Evolutionary conservation across 805 yeast genomes (phyloP).

Genomic region (Scheffersomyces lignosus): DNA sequence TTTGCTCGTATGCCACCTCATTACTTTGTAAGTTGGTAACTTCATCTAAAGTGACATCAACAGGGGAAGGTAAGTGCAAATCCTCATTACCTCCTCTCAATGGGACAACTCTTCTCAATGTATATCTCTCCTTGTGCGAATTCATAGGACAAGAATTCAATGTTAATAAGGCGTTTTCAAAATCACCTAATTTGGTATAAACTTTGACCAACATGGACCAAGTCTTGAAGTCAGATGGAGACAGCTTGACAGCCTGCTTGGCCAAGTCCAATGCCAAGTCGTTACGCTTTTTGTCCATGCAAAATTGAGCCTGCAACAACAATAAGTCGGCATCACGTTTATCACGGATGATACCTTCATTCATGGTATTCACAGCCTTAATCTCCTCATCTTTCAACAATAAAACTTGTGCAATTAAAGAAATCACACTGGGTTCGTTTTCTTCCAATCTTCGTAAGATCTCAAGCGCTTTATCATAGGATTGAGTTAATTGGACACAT

Average conservation of each 20-base stretch:
- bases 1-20: conserved; percentile 66
- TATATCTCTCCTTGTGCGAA: conserved; percentile 65
- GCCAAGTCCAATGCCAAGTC: conserved; percentile 63
- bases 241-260: conserved; percentile 62
- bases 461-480: conserved; percentile 60
- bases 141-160: conserved; percentile 84
- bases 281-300: conserved; percentile 49
- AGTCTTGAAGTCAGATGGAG: conserved; percentile 74
- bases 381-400: conserved; percentile 59
- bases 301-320: conserved; percentile 57
- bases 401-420: conserved; percentile 54
- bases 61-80: conserved; percentile 74
- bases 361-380: conserved; percentile 52
- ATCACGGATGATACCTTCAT: conserved; percentile 47
- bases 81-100: conserved; percentile 48
- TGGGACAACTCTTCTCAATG: conserved; percentile 59
- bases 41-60: conserved; percentile 68
- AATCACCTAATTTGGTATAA: conserved; percentile 62
- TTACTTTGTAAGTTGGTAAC: conserved; percentile 67
- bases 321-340: conserved; percentile 59
- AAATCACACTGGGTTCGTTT: conserved; percentile 56
- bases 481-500: conserved; percentile 63
- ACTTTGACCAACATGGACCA: conserved; percentile 70
- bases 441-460: conserved; percentile 53
- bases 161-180: conserved; percentile 70